Conservation (phyloP, 164 flowering plant genomes). For the Echeveria elegans region DNA sequence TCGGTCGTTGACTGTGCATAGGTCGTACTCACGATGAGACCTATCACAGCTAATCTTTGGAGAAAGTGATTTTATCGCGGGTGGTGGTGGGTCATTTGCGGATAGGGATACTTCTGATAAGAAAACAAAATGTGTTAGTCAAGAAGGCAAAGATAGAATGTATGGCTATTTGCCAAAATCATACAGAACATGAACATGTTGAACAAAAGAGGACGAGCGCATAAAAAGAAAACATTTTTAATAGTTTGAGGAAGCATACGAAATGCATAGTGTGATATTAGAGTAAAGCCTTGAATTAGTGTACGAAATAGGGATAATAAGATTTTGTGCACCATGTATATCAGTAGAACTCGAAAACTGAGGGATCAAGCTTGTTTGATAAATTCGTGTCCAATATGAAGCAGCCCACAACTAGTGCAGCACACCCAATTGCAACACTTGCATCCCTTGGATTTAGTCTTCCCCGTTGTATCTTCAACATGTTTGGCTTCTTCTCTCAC, state of each 20-base stretch:
- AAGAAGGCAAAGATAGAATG: too few relatives aligned
- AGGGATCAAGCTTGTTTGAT: background rate
- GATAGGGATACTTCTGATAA: background rate
- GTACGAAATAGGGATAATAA: too few relatives aligned
- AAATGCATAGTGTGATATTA: background rate
- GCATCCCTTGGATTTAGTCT: background rate
- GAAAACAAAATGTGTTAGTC: background rate
- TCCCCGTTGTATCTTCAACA: background rate
- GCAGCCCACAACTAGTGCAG: background rate
- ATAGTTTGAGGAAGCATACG: too few relatives aligned
- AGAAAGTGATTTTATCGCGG: background rate
- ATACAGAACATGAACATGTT: too few relatives aligned
- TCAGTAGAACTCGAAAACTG: background rate
- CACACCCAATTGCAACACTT: background rate
- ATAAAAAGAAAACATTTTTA: too few relatives aligned
- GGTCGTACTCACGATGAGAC: too few relatives aligned
- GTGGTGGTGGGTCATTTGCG: background rate
- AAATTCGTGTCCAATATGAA: background rate
- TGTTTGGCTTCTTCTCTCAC: background rate
- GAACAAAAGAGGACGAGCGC: too few relatives aligned
- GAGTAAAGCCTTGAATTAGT: background rate
- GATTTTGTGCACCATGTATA: background rate
- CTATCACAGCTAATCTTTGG: conserved; percentile 27
- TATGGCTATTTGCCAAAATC: too few relatives aligned
- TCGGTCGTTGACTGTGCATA: too few relatives aligned